Evolutionary conservation across 768 basidiomycete genomes (phyloP).

Genomic region (Sarcodon aspratus): DNA sequence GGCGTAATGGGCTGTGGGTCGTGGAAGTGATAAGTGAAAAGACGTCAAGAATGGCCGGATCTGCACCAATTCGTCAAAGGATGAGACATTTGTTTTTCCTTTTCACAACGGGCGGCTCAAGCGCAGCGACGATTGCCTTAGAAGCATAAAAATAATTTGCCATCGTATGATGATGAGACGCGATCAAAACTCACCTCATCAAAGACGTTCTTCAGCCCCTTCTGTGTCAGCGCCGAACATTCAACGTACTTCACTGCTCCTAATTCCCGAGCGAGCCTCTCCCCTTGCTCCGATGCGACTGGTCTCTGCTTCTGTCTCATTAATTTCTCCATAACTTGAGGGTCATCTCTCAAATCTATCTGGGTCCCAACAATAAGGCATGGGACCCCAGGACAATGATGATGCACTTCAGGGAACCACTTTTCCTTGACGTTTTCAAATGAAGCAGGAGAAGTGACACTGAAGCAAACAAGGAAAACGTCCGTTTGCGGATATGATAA

Average conservation of each 20-base stretch:
- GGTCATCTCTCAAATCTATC: conserved; percentile 91
- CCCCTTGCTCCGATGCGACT: conserved; percentile 79
- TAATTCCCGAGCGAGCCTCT: conserved; percentile 90
- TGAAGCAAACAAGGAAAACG: conserved; percentile 99
- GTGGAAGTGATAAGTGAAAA: not conserved
- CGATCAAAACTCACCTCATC: conserved; percentile 69
- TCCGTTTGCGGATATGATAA: conserved; percentile 99
- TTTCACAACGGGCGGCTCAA: conserved; percentile 92
- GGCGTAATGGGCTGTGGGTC: not conserved
- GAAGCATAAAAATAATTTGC: not conserved
- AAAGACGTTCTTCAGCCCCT: conserved; percentile 99
- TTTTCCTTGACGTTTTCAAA: conserved; percentile 99
- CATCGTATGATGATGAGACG: conserved; percentile 2
- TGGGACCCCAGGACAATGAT: conserved; percentile 98
- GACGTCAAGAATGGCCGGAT: conserved; percentile 8
- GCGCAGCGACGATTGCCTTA: conserved; percentile 95
- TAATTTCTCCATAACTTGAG: conserved; percentile 89
- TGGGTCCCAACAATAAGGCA: conserved; percentile 99
- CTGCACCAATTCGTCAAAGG: conserved; percentile 40
- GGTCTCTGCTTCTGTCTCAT: conserved; percentile 94
- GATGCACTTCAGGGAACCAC: conserved; percentile 99
- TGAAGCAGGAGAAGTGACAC: conserved; percentile 94
- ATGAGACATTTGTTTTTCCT: conserved; percentile 74
- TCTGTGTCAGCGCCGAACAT: conserved; percentile 98
- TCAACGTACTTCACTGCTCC: conserved; percentile 99